phyloP scores from a whole-genome alignment of 2,329 filamentous ascomycete species.

The Fusarium avenaceum region DNA sequence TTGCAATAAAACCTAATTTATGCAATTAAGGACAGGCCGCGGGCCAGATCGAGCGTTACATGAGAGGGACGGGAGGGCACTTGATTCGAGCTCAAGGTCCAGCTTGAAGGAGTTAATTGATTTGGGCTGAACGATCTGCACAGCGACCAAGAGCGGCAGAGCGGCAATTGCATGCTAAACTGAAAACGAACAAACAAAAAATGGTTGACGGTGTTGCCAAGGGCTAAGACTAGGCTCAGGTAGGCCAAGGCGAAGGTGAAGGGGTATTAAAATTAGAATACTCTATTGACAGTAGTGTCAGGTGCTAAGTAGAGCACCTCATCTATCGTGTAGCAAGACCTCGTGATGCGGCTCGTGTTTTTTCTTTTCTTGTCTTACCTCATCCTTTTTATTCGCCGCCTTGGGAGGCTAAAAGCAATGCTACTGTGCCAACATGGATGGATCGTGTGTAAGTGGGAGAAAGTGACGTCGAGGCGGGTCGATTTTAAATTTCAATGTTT shows the following conservation, averaged over 20 bases:
- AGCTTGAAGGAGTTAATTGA: background rate
- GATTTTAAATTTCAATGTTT: background rate
- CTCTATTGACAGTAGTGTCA: conserved; percentile 6
- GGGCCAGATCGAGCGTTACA: conserved; percentile 30
- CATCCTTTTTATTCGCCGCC: background rate
- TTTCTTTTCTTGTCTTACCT: background rate
- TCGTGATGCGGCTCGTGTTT: conserved; percentile 40
- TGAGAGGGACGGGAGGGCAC: conserved; percentile 33
- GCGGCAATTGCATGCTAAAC: conserved; percentile 8
- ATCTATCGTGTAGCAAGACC: background rate
- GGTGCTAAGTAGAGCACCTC: background rate
- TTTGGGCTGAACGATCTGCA: background rate
- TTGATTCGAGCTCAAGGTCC: conserved; percentile 32
- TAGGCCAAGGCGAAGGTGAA: conserved; percentile 24
- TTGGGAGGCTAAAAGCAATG: background rate
- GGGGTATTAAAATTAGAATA: conserved; percentile 43
- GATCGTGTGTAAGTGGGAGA: conserved; percentile 8
- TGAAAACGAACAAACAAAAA: background rate
- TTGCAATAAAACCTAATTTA: conserved; percentile 2
- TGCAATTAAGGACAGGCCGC: background rate
- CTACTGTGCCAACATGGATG: conserved; percentile 5
- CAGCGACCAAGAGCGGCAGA: background rate
- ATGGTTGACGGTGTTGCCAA: conserved; percentile 17
- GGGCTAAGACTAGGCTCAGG: conserved; percentile 33
- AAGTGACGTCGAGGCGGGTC: conserved; percentile 27